Evolutionary conservation across 202 grass and related monocot genomes (phyloP).

Genomic region (Setaria italica): DNA sequence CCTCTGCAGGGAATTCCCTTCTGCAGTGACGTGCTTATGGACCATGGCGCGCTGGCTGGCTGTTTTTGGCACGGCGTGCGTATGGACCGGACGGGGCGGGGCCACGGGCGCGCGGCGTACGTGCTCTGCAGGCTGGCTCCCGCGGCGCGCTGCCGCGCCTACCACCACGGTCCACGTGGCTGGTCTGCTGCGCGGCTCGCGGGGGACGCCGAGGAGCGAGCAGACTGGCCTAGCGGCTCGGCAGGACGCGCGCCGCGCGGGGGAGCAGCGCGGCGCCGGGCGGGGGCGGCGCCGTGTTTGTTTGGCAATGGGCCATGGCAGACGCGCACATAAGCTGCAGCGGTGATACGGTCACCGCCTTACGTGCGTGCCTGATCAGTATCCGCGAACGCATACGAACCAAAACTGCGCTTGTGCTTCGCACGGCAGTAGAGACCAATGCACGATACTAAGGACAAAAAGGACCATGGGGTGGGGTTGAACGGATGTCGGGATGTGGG

Average conservation of each 20-base stretch:
- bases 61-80: slow-evolving; percentile 7
- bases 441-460: background rate
- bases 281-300: too few species aligned
- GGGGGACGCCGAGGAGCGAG: background rate
- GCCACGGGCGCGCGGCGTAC: background rate
- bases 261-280: background rate
- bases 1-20: background rate
- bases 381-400: background rate
- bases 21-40: too few species aligned
- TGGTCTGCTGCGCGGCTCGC: background rate
- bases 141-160: background rate
- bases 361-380: background rate
- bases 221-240: background rate
- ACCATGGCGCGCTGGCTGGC: background rate
- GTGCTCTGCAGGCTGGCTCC: background rate
- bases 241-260: background rate
- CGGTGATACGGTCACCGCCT: too few species aligned
- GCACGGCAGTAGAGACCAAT: background rate
- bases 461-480: background rate
- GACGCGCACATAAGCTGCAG: too few species aligned
- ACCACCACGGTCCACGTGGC: background rate
- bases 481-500: background rate
- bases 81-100: background rate
- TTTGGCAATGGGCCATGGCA: too few species aligned
- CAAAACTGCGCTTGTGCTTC: background rate